Evolutionary conservation across 2,329 filamentous ascomycete species (phyloP), one percentile per base, ranked within the genome.

Genomic region (Colletotrichum cordylinicola): DNA sequence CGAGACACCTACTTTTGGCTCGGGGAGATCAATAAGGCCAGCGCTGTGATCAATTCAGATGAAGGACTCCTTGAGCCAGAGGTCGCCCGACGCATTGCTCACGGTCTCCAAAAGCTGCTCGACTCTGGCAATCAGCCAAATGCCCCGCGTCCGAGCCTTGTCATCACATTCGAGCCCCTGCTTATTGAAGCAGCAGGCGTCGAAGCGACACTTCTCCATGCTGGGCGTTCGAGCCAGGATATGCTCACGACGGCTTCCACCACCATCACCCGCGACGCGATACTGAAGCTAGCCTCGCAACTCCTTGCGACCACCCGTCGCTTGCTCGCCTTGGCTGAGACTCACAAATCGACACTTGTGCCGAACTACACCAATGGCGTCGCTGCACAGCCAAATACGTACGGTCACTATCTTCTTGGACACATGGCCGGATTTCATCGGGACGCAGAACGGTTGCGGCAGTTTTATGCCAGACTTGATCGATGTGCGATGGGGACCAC

Each of bases 341-440:
- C 24, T 4, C 65, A 76, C 13, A 21, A 27, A 16, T 12, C 29
- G 10, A 76, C 74, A 3, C 65, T 74, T 0, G 74, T 76, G 3
- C 74, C 74, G 1, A 76, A 74, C 5, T 76, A 76, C 24, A 76
- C 74, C 15, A 76, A 76, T 2, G 74, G 74, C 16, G 74, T 76
- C 12, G 70, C 70, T 3, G 74, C 74, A 3, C 74, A 76, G 16
- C 74, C 74, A 6, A 76, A 76, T 31, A 74, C 74, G 0, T 76
- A 76, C 15, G 74, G 74, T 2, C 74, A 76, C 4, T 74, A 76
- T 3, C 65, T 76, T 4, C 29, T 76, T 6, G 74, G 74, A 1
- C 74, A 76, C 8, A 8, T 70, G 2, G 64, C 74, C 3, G 74
- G 74, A 2, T 52, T 76, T 3, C 66, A 52, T 12, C 64, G 74